Evolutionary conservation across 2,329 filamentous ascomycete species (phyloP), one percentile per base, ranked within the genome.

Genomic region (Metarhizium guizhouense): DNA sequence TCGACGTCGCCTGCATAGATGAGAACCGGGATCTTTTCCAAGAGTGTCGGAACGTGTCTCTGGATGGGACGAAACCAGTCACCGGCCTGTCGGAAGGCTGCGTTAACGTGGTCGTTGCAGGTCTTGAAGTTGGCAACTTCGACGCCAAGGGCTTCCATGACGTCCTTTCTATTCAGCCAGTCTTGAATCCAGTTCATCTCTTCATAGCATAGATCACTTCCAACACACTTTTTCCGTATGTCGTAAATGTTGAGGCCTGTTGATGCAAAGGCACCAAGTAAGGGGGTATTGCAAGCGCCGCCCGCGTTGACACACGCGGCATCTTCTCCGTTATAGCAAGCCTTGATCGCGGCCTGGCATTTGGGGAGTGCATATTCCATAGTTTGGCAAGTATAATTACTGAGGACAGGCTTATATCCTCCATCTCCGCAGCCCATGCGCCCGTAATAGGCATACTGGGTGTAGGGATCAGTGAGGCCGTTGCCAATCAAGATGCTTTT

Each of bases 11-110:
- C 89, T 57, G 88, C 93, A 67, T 97, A 99, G 78, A 99, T 85
- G 58, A 97, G 82, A 55, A 97, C 88, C 38, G 93, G 93, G 60
- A 99, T 94, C 79, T 96, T 76, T 75, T 92, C 84, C 57, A 97
- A 83, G 54, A 97, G 76, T 54, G 81, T 83, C 38, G 93, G 92
- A 6, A 97, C 88, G 29, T 95, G 81, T 58, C 86, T 87, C 79
- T 96, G 90, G 84, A 87, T 96, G 51, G 93, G 93, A 80, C 95
- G 86, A 88, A 96, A 96, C 92, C 92, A 97, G 75, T 99, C 93
- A 68, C 93, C 93, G 67, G 93, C 86, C 76, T 96, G 92, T 56
- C 96, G 77, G 83, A 99, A 97, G 82, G 95, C 95, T 67, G 90
- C 84, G 84, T 96, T 96, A 76, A 97, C 93, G 73, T 96, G 89